Conservation (phyloP, 768 basidiomycete species). For the Chalciporus pseudorubinellus region DNA sequence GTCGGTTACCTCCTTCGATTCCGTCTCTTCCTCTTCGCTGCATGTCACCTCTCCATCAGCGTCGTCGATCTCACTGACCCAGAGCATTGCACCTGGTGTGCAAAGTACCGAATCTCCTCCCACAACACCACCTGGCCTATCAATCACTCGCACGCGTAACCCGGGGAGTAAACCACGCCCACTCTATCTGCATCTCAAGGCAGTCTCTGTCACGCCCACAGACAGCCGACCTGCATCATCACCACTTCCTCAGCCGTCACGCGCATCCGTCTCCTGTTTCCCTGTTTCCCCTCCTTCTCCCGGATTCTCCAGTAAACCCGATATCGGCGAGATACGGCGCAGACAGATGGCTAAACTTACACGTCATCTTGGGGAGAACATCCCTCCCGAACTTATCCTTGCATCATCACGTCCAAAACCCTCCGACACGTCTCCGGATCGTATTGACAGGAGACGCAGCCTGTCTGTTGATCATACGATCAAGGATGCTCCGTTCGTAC, state of each 20-base stretch:
- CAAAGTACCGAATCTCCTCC: conserved; percentile 12
- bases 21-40: conserved; percentile 10
- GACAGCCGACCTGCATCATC: conserved; percentile 7
- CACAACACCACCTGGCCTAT: conserved; percentile 20
- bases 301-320: conserved; percentile 11
- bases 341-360: conserved; percentile 57
- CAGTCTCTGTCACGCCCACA: conserved; percentile 8
- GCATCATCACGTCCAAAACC: conserved; percentile 13
- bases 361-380: conserved; percentile 56
- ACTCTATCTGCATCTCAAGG: conserved; percentile 24
- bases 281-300: conserved; percentile 23
- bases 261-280: conserved; percentile 1
- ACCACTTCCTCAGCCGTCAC: conserved; percentile 13
- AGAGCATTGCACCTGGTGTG: not conserved
- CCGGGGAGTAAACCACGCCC: conserved; percentile 16
- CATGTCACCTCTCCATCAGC: conserved; percentile 13
- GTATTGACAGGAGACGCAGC: conserved; percentile 7
- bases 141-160: conserved; percentile 9
- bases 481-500: not conserved
- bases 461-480: conserved; percentile 14
- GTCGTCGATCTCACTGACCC: conserved; percentile 18
- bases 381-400: conserved; percentile 55
- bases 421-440: not conserved
- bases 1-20: conserved; percentile 21
- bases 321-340: conserved; percentile 37